Evolutionary conservation across 495 filamentous ascomycete species (phyloP).

Genomic region (Annulohypoxylon stygium): DNA sequence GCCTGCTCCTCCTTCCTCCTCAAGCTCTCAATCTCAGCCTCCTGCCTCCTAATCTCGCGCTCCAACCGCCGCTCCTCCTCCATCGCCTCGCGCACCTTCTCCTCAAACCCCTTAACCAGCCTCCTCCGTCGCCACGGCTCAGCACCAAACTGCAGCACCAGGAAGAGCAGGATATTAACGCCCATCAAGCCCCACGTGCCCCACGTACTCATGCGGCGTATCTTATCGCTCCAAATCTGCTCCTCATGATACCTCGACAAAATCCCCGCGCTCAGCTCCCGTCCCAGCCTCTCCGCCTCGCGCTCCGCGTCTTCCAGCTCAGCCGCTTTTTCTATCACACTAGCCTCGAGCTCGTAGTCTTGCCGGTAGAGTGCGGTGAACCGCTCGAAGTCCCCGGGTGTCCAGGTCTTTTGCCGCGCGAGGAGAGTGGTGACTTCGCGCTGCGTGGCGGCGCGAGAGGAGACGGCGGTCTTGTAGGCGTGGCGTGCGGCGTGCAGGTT

Average conservation of each 20-base stretch:
- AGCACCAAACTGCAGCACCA: conserved; percentile 90
- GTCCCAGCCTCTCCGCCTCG: conserved; percentile 79
- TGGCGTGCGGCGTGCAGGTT: conserved; percentile 78
- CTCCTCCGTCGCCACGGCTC: conserved; percentile 90
- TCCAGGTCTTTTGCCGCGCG: conserved; percentile 94
- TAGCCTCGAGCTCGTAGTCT: conserved; percentile 92
- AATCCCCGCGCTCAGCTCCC: conserved; percentile 80
- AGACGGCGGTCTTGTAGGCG: conserved; percentile 81
- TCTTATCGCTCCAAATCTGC: conserved; percentile 99
- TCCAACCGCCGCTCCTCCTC: conserved; percentile 70
- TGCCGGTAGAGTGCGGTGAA: conserved; percentile 93
- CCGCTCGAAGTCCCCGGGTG: conserved; percentile 85
- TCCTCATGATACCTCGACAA: conserved; percentile 96
- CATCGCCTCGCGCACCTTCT: conserved; percentile 69
- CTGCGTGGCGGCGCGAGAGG: conserved; percentile 84
- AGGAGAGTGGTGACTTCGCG: conserved; percentile 95
- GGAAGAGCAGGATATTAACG: conserved; percentile 88
- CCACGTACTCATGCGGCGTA: conserved; percentile 95
- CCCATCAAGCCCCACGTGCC: conserved; percentile 99
- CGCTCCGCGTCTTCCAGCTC: conserved; percentile 79
- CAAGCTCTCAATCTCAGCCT: conserved; percentile 15
- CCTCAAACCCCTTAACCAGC: conserved; percentile 83
- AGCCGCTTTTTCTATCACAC: conserved; percentile 80
- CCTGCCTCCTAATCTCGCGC: conserved; percentile 46
- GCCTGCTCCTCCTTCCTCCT: conserved; percentile 33